Evolutionary conservation across 768 basidiomycete species (phyloP).

Genomic region (Dioszegia crocea): DNA sequence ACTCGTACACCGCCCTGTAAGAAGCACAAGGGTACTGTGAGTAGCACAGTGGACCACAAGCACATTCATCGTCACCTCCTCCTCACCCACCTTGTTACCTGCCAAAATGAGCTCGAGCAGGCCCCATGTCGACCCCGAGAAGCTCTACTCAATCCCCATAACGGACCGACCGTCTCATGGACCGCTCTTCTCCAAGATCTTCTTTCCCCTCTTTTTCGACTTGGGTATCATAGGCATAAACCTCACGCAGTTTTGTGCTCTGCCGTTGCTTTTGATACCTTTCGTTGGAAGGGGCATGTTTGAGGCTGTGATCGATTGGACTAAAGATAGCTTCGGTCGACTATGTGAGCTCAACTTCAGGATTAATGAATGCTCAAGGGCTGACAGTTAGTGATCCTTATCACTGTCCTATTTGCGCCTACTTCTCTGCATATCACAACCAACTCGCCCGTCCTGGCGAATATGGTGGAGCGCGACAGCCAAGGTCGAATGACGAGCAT

Average conservation of each 20-base stretch:
- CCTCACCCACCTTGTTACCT: background rate
- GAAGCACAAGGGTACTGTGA: too few relatives aligned
- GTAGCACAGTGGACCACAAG: too few relatives aligned
- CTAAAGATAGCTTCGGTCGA: conserved; percentile 75
- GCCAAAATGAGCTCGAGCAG: background rate
- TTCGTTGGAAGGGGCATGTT: conserved; percentile 59
- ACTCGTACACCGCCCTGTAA: too few relatives aligned
- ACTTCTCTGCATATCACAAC: conserved; percentile 43
- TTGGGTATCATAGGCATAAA: conserved; percentile 67
- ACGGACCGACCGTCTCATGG: conserved; percentile 40
- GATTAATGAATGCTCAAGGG: background rate
- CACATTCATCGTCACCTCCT: too few relatives aligned
- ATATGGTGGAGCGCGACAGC: conserved; percentile 58
- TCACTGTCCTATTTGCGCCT: conserved; percentile 38
- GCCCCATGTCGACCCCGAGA: background rate
- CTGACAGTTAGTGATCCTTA: conserved; percentile 34
- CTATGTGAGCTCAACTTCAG: conserved; percentile 54
- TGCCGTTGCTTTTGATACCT: conserved; percentile 65
- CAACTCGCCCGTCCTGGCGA: conserved; percentile 49
- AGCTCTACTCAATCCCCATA: conserved; percentile 50
- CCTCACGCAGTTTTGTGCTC: conserved; percentile 65
- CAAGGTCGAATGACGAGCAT: conserved; percentile 60
- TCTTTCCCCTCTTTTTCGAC: conserved; percentile 54
- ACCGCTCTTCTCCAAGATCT: conserved; percentile 25
- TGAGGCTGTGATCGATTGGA: conserved; percentile 67